phyloP scores from a whole-genome alignment of 192 early-diverging fungal species.

The Spizellomyces sp. region DNA sequence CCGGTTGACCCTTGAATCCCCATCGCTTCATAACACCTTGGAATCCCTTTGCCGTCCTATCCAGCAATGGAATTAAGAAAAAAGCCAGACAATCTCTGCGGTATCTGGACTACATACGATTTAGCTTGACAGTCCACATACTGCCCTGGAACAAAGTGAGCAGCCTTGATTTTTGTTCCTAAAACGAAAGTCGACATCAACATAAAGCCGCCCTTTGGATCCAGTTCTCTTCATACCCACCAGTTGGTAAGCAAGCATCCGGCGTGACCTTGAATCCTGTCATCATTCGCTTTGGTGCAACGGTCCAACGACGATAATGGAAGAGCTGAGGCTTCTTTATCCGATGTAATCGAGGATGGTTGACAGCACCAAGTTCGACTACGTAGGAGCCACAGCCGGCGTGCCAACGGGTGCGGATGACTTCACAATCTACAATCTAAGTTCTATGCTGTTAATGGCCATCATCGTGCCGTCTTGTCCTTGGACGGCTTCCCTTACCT shows the following conservation, averaged over 20 bases:
- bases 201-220: no score
- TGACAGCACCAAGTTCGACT: constrained; percentile 51
- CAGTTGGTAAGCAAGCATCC: constrained; percentile 83
- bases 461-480: neutral
- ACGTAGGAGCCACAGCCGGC: constrained; percentile 38
- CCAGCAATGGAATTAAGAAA: neutral
- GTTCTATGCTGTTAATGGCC: neutral
- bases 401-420: constrained; percentile 45
- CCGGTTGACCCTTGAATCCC: constrained; percentile 86
- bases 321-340: constrained; percentile 71
- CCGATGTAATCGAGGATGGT: constrained; percentile 44
- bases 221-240: constrained; percentile 21
- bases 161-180: constrained; percentile 64
- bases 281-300: constrained; percentile 78
- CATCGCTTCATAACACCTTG: constrained; percentile 97
- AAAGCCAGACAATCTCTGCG: no score
- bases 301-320: constrained; percentile 72
- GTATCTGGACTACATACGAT: constrained; percentile 51
- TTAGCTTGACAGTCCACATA: constrained; percentile 89
- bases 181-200: neutral
- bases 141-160: constrained; percentile 95
- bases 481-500: constrained; percentile 48
- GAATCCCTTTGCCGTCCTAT: constrained; percentile 89
- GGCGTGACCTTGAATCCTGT: constrained; percentile 82
- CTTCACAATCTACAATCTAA: constrained; percentile 50